Percentiles rank a stretch among this genome's conserved stretches.
phyloP scores from a whole-genome alignment of 352 stramenopile species.

The Peronospora farinosa region DNA sequence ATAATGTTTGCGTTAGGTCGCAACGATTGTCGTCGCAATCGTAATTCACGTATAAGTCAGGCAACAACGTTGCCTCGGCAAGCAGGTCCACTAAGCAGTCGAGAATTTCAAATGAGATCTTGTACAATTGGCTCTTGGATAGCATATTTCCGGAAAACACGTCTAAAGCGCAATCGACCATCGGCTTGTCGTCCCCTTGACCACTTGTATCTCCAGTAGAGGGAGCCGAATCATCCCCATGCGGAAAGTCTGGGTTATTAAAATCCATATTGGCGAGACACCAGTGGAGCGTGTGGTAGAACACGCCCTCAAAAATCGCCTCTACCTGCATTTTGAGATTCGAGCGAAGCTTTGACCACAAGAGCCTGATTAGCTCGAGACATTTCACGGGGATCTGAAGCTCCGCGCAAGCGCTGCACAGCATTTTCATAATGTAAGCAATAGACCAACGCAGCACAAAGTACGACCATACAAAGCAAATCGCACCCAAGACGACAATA shows the following conservation, averaged over 20 bases:
- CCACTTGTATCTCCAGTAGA: not conserved
- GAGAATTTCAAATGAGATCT: constrained; percentile 67
- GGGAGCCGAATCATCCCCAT: constrained; percentile 24
- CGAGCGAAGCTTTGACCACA: constrained; percentile 71
- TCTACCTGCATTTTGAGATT: constrained; percentile 80
- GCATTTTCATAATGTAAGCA: not conserved
- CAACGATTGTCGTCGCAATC: constrained; percentile 97
- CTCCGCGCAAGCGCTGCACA: constrained; percentile 41
- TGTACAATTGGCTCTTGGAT: constrained; percentile 45
- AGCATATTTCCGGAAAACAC: constrained; percentile 61
- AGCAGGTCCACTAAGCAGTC: constrained; percentile 95
- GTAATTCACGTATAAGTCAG: constrained; percentile 98
- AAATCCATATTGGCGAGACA: constrained; percentile 57
- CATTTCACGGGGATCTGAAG: constrained; percentile 51
- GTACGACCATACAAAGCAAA: not conserved
- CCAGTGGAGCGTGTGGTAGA: constrained; percentile 67
- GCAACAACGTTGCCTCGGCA: constrained; percentile 90
- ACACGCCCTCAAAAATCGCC: constrained; percentile 63
- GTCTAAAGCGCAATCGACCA: constrained; percentile 48
- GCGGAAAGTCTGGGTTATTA: constrained; percentile 52
- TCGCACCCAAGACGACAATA: constrained; percentile 64
- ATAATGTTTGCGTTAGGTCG: constrained; percentile 87
- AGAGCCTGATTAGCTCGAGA: constrained; percentile 53
- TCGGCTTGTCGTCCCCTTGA: constrained; percentile 15
- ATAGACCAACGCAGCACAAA: constrained; percentile 6